Evolutionary conservation across 352 stramenopile genomes (phyloP), one percentile per base, ranked within the genome.

Genomic region (Phytophthora pluvialis): DNA sequence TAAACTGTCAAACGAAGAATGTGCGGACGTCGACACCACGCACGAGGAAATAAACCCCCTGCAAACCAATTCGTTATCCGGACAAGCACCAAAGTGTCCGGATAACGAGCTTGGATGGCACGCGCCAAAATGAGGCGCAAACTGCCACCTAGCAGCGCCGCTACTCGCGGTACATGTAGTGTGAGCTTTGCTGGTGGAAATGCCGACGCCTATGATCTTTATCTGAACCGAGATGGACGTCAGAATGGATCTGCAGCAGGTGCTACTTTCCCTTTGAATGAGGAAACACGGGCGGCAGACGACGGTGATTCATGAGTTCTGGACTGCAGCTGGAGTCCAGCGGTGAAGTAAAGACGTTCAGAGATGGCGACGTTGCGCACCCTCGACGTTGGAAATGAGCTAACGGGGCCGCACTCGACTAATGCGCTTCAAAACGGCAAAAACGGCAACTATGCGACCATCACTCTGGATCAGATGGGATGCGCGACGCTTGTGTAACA

Each of bases 391-490:
- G 49, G 49, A 57, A 51, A 50, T 6, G 42, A 39, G 31, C 18
- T 54, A 32, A 35, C 31, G 6, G 4, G 35, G 18, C 33, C 12
- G 28, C 13, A 5, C 16, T 65, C 48, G 38, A 60, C 51, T 67
- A 54, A 60, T n/a, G n/a, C 59, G 40, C 32, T 43, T 25, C n/a
- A 15, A 1, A 49, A 33, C 51, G 15, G 9, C 25, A 28, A 15
- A 16, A 57, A 52, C 45, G 26, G 45, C 60, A 69, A 64, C 61
- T 16, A 28, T 10, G 28, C 4, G 44, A 69, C 45, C 45, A 69
- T 69, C 61, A 69, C 29, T 69, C 53, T 52, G 29, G 13, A 36
- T 28, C 33, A 36, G 3, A 28, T n/a, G 39, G 21, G 26, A 16
- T 18, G 29, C 3, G 33, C 12, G 10, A 13, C 9, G 15, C 3